Evolutionary conservation across 192 early-diverging fungal species (phyloP).

Genomic region (Coemansia sp.): DNA sequence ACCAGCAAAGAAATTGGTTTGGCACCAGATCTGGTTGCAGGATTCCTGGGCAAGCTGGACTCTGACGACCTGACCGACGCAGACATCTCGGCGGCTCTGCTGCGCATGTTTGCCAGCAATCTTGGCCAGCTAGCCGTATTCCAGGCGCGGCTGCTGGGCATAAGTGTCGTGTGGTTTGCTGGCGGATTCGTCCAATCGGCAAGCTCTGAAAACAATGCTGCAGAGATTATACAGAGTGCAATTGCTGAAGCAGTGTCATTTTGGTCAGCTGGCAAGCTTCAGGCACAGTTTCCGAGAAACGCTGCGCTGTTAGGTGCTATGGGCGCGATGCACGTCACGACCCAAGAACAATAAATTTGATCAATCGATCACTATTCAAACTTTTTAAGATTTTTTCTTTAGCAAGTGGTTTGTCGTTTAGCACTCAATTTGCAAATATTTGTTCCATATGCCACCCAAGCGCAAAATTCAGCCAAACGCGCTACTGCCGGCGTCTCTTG

Average conservation of each 20-base stretch:
- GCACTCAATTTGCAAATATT: background rate
- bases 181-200: constrained; percentile 32
- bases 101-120: constrained; percentile 47
- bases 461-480: constrained; percentile 43
- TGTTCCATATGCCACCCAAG: constrained; percentile 28
- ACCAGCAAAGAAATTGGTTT: constrained; percentile 44
- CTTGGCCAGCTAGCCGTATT: constrained; percentile 49
- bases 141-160: constrained; percentile 30
- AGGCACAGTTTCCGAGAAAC: constrained; percentile 22
- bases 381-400: background rate
- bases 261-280: constrained; percentile 32
- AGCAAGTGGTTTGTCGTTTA: background rate
- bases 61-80: constrained; percentile 17
- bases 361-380: background rate
- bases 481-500: constrained; percentile 26
- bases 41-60: constrained; percentile 46
- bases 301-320: constrained; percentile 34
- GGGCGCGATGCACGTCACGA: constrained; percentile 21
- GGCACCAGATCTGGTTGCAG: constrained; percentile 48
- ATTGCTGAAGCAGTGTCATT: constrained; percentile 30
- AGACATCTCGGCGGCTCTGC: constrained; percentile 35
- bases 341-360: background rate
- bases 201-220: background rate
- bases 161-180: constrained; percentile 34
- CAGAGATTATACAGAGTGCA: constrained; percentile 14